Percentiles rank a stretch among this genome's conserved stretches.
These are phyloP conservation scores for Aspergillus cristatus DNA, from an alignment of 495 filamentous ascomycete species.

Conservation along the genomic window DNA sequence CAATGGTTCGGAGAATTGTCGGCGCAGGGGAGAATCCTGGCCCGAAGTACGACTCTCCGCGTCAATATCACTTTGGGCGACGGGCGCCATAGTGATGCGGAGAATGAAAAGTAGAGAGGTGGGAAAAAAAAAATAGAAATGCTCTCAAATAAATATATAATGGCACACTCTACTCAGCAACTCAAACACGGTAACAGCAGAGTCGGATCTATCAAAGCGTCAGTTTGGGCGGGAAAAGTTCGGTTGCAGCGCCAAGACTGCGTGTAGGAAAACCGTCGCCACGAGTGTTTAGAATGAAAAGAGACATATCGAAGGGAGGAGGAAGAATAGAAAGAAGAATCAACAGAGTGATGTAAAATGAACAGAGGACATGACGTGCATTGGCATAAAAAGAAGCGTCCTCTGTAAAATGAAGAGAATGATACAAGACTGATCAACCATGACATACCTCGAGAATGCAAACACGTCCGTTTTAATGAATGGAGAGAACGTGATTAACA, in stretches of 20 bases:
- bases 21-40: constrained; percentile 34
- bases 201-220: constrained; percentile 19
- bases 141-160: background rate
- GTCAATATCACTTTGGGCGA: constrained; percentile 28
- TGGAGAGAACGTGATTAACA: no score
- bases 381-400: no score
- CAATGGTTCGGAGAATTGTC: constrained; percentile 36
- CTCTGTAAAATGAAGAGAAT: no score
- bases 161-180: no score
- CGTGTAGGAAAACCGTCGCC: constrained; percentile 24
- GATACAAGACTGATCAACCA: no score
- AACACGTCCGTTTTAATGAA: no score
- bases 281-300: constrained; percentile 1
- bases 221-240: constrained; percentile 19
- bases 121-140: constrained; percentile 4
- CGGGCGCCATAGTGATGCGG: constrained; percentile 30
- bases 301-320: constrained; percentile 3
- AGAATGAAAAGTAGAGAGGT: background rate
- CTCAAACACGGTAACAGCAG: background rate
- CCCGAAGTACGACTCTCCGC: constrained; percentile 33
- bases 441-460: no score
- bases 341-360: background rate
- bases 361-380: no score
- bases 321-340: constrained; percentile 16
- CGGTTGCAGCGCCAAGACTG: constrained; percentile 37